Evolutionary conservation across 495 filamentous ascomycete species (phyloP).

Genomic region (Chaetomidium leptoderma): DNA sequence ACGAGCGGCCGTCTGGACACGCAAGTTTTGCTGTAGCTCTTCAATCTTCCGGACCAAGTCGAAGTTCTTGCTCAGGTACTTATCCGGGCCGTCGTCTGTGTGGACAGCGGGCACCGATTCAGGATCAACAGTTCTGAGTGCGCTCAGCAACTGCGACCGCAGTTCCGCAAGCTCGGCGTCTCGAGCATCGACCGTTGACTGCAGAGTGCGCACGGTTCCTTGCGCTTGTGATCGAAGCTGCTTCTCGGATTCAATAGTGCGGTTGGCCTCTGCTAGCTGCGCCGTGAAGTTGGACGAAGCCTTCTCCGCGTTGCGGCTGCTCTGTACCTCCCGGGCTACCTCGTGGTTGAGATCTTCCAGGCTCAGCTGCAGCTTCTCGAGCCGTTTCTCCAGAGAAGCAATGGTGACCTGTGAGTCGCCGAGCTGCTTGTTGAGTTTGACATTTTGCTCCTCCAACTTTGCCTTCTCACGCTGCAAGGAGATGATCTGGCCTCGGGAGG

Average conservation of each 20-base stretch:
- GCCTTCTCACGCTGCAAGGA: slow-evolving; percentile 79
- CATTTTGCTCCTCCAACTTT: slow-evolving; percentile 78
- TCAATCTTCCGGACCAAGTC: slow-evolving; percentile 88
- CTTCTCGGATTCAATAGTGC: slow-evolving; percentile 83
- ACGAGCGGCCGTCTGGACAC: slow-evolving; percentile 79
- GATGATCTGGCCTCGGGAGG: slow-evolving; percentile 69
- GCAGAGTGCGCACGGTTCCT: slow-evolving; percentile 74
- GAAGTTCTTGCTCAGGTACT: slow-evolving; percentile 56
- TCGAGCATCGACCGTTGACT: slow-evolving; percentile 67
- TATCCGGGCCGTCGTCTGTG: slow-evolving; percentile 47
- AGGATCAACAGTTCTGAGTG: slow-evolving; percentile 84
- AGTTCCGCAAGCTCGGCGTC: slow-evolving; percentile 76
- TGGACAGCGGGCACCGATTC: slow-evolving; percentile 48
- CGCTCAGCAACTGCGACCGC: slow-evolving; percentile 69
- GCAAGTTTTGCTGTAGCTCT: slow-evolving; percentile 76
- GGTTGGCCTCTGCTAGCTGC: slow-evolving; percentile 83
- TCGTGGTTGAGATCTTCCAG: slow-evolving; percentile 95
- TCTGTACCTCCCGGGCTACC: slow-evolving; percentile 83
- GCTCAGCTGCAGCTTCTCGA: slow-evolving; percentile 85
- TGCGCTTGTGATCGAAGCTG: slow-evolving; percentile 85
- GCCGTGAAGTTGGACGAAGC: slow-evolving; percentile 73
- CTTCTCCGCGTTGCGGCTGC: slow-evolving; percentile 86
- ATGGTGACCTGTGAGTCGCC: slow-evolving; percentile 82
- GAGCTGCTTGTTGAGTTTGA: slow-evolving; percentile 76
- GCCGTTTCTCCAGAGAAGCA: slow-evolving; percentile 86